phyloP scores from a whole-genome alignment of 805 yeast genomes.

The Barnettozyma californica region DNA sequence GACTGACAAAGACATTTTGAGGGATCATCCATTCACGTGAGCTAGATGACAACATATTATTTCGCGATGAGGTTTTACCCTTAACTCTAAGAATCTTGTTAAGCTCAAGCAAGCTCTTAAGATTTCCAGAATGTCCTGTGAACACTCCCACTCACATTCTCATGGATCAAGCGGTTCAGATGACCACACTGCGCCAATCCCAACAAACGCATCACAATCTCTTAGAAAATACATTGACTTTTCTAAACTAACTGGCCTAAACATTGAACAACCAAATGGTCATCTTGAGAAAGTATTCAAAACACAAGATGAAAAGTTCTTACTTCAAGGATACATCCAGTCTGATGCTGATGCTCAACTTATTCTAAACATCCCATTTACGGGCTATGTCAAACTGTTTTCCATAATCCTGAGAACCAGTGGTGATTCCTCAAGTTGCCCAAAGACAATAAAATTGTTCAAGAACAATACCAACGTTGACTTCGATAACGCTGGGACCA shows the following conservation, averaged over 20 bases:
- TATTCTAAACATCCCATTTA: constrained; percentile 74
- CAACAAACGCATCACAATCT: constrained; percentile 68
- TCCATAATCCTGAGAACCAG: constrained; percentile 67
- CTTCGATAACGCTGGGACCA: constrained; percentile 53
- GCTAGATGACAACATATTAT: neutral
- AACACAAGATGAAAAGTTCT: constrained; percentile 41
- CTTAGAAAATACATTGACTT: constrained; percentile 56
- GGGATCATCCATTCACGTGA: neutral
- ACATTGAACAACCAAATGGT: constrained; percentile 46
- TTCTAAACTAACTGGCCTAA: constrained; percentile 56
- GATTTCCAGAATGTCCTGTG: constrained; percentile 28
- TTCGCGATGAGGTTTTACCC: neutral
- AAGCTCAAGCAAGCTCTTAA: neutral
- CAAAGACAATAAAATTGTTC: constrained; percentile 61
- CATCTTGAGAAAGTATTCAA: constrained; percentile 46
- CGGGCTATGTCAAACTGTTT: constrained; percentile 66
- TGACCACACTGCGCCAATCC: constrained; percentile 51
- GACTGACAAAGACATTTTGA: neutral
- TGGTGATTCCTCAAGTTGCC: constrained; percentile 55
- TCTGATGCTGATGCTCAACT: constrained; percentile 83
- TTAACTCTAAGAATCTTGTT: neutral
- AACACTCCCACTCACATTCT: constrained; percentile 22
- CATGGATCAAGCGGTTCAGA: constrained; percentile 13
- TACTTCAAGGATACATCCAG: constrained; percentile 41
- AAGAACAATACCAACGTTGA: constrained; percentile 70